These are phyloP conservation scores for Boletus huronensis DNA, from an alignment of 768 basidiomycete genomes.

Conservation along the genomic window DNA sequence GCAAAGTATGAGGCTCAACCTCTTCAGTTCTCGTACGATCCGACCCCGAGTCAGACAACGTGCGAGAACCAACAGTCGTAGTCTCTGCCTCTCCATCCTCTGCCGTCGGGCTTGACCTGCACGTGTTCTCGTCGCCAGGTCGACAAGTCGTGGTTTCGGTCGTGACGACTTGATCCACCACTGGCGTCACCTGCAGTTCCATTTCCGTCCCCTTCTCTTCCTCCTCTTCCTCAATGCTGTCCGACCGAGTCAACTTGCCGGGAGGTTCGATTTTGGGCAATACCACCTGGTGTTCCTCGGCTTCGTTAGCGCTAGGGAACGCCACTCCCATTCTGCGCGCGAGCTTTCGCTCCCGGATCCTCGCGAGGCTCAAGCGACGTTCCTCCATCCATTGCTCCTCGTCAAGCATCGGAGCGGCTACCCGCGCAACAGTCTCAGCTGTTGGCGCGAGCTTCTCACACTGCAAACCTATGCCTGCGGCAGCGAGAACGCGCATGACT, in stretches of 20 bases:
- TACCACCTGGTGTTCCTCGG: conserved; percentile 14
- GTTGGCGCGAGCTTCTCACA: conserved; percentile 20
- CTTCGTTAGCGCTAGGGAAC: conserved; percentile 12
- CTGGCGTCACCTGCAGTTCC: conserved; percentile 1
- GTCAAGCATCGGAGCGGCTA: conserved; percentile 13
- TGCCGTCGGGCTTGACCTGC: background rate
- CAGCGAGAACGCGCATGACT: conserved; percentile 62
- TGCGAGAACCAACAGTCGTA: conserved; percentile 21
- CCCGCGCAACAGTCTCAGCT: conserved; percentile 2
- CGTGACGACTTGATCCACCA: background rate
- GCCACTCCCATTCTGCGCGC: conserved; percentile 31
- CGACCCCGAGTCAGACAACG: conserved; percentile 28
- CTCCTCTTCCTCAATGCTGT: conserved; percentile 32
- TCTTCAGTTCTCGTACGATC: conserved; percentile 27
- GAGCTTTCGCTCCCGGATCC: conserved; percentile 31
- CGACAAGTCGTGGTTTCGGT: background rate
- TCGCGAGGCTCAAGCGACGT: conserved; percentile 30
- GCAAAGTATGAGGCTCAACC: conserved; percentile 23
- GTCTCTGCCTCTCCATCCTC: conserved; percentile 24
- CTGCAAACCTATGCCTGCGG: conserved; percentile 46
- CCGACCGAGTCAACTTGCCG: conserved; percentile 26
- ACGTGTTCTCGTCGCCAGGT: conserved; percentile 2
- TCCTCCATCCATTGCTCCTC: conserved; percentile 37
- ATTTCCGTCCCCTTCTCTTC: conserved; percentile 22
- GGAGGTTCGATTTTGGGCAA: conserved; percentile 23